A percentile compares a stretch with the other conserved stretches of the same genome.
phyloP scores from a whole-genome alignment of 2,329 filamentous ascomycete species.

The Ophiostoma ips region DNA sequence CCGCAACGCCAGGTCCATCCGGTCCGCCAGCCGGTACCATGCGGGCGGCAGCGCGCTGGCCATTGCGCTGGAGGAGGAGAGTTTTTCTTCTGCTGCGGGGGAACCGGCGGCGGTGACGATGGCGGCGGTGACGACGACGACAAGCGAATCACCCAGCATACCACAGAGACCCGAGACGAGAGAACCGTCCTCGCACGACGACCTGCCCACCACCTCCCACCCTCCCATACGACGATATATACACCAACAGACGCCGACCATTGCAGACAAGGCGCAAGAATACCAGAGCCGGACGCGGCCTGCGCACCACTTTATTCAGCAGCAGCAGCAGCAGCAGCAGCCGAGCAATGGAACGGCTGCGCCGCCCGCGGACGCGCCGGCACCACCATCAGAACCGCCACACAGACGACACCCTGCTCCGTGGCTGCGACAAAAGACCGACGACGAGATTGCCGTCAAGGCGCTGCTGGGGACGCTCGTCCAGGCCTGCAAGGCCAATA shows the following conservation, averaged over 20 bases:
- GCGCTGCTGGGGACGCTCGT: neutral
- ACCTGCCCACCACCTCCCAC: neutral
- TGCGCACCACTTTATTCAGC: no score
- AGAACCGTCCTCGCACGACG: neutral
- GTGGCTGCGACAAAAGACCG: neutral
- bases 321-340: no score
- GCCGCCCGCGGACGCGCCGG: neutral
- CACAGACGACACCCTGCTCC: neutral
- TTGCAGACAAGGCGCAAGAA: neutral
- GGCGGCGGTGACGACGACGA: no score
- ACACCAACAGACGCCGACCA: neutral
- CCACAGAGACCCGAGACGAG: neutral
- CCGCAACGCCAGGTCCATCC: constrained; percentile 27
- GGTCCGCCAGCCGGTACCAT: constrained; percentile 25
- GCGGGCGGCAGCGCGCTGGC: constrained; percentile 17
- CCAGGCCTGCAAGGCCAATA: neutral
- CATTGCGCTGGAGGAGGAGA: constrained; percentile 16
- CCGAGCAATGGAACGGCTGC: no score
- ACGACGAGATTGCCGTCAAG: neutral
- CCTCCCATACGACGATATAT: neutral
- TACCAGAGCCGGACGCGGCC: neutral
- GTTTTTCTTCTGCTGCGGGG: neutral
- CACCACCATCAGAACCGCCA: neutral
- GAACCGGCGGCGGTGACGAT: no score
- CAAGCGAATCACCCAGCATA: neutral